These are phyloP conservation scores for Chalciporus sphaerocephalus DNA, from an alignment of 768 basidiomycete genomes.

Conservation along the genomic window DNA sequence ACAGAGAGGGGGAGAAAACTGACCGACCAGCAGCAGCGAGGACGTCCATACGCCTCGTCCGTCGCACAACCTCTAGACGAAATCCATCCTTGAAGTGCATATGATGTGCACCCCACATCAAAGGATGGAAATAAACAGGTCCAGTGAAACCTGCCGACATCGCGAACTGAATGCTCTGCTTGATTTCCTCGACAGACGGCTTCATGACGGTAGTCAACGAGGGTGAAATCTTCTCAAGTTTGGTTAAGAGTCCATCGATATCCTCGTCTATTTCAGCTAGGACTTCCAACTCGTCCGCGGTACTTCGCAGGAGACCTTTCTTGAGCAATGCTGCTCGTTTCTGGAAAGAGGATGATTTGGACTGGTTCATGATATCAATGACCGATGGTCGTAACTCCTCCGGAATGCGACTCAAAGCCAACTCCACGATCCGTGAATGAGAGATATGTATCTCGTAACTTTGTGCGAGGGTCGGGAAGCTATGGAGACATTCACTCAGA, in stretches of 20 bases:
- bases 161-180: slow-evolving; percentile 57
- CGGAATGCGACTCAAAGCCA: slow-evolving; percentile 59
- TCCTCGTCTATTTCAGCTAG: slow-evolving; percentile 63
- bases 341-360: slow-evolving; percentile 61
- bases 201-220: slow-evolving; percentile 45
- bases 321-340: slow-evolving; percentile 67
- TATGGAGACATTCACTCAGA: slow-evolving; percentile 60
- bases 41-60: slow-evolving; percentile 61
- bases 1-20: slow-evolving; percentile 13
- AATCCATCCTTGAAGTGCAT: slow-evolving; percentile 69
- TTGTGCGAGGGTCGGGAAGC: slow-evolving; percentile 64
- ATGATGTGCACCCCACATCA: slow-evolving; percentile 67
- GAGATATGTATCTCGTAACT: slow-evolving; percentile 76
- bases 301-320: slow-evolving; percentile 61
- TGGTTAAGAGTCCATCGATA: slow-evolving; percentile 50
- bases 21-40: slow-evolving; percentile 82
- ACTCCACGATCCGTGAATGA: slow-evolving; percentile 68
- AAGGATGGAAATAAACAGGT: slow-evolving; percentile 63
- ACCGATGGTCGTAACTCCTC: slow-evolving; percentile 51
- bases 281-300: slow-evolving; percentile 71
- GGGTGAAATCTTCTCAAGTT: slow-evolving; percentile 59
- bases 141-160: slow-evolving; percentile 56
- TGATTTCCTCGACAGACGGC: slow-evolving; percentile 57
- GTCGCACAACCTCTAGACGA: slow-evolving; percentile 68
- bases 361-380: slow-evolving; percentile 60